A percentile compares a stretch with the other conserved stretches of the same genome.
These are phyloP conservation scores for Spencermartinsiella ligniputridi DNA, from an alignment of 1,139 yeast genomes.

Conservation along the genomic window DNA sequence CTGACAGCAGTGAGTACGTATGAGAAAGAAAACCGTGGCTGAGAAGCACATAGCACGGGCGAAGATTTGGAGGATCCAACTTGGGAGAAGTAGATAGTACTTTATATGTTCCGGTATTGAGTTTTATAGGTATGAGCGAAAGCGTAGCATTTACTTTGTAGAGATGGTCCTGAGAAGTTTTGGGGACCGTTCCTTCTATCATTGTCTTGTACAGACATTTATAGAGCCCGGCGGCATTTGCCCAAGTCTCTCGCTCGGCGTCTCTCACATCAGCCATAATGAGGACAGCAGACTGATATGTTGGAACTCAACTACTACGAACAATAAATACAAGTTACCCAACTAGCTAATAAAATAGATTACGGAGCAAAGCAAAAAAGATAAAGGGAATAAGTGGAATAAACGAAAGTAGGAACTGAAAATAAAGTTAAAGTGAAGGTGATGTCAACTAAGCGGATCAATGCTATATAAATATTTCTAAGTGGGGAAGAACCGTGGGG, in stretches of 20 bases:
- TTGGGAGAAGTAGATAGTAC: constrained; percentile 10
- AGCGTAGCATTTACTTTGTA: constrained; percentile 5
- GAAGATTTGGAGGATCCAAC: constrained; percentile 5
- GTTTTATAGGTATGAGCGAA: constrained; percentile 21
- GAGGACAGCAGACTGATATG: too few relatives aligned
- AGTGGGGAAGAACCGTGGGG: background rate
- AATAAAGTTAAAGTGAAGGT: too few relatives aligned
- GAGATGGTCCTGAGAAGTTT: background rate
- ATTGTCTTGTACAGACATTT: background rate
- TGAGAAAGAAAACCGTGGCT: constrained; percentile 12
- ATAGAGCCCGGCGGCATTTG: background rate
- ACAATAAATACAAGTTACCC: too few relatives aligned
- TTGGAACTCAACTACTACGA: too few relatives aligned
- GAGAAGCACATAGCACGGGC: constrained; percentile 9
- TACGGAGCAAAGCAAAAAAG: too few relatives aligned
- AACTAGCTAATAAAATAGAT: too few relatives aligned
- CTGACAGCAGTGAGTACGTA: constrained; percentile 13
- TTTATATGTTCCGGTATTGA: constrained; percentile 18
- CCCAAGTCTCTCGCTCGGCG: background rate
- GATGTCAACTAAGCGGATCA: background rate
- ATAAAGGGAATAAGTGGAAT: background rate
- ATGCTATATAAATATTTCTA: too few relatives aligned
- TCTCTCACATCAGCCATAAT: background rate
- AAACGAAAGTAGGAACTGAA: too few relatives aligned
- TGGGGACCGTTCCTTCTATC: background rate